Conservation (phyloP, 1,284 basidiomycete species). For the Paramarasmius palmivorus region DNA sequence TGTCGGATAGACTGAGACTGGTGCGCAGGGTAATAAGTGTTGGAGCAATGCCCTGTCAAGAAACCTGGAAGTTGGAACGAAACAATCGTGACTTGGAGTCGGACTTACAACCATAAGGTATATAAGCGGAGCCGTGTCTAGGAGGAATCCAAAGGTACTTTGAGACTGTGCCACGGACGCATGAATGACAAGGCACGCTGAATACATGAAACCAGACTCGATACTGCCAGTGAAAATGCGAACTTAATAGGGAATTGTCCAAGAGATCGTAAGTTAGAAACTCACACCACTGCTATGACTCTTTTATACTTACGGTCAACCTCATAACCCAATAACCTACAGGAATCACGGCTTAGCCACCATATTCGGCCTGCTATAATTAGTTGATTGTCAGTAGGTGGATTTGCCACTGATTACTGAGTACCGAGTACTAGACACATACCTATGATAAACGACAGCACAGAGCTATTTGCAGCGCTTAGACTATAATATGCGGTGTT, state of each 20-base stretch:
- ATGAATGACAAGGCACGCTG: background rate
- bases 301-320: background rate
- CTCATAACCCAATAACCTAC: background rate
- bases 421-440: background rate
- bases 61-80: too few species aligned
- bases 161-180: background rate
- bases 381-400: background rate
- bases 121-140: background rate
- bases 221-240: background rate
- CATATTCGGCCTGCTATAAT: constrained; percentile 9
- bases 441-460: too few species aligned
- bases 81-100: too few species aligned
- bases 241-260: background rate
- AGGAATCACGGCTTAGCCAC: background rate
- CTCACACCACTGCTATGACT: constrained; percentile 1
- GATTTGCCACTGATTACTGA: too few species aligned
- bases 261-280: too few species aligned
- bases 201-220: constrained; percentile 3
- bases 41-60: constrained; percentile 7
- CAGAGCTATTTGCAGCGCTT: too few species aligned
- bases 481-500: too few species aligned
- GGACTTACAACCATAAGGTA: background rate
- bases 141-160: background rate
- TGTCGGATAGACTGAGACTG: background rate
- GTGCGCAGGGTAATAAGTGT: constrained; percentile 2